Base-by-base conservation (phyloP, 1,284 basidiomycete species). In the Hemileia vastatrix region DNA sequence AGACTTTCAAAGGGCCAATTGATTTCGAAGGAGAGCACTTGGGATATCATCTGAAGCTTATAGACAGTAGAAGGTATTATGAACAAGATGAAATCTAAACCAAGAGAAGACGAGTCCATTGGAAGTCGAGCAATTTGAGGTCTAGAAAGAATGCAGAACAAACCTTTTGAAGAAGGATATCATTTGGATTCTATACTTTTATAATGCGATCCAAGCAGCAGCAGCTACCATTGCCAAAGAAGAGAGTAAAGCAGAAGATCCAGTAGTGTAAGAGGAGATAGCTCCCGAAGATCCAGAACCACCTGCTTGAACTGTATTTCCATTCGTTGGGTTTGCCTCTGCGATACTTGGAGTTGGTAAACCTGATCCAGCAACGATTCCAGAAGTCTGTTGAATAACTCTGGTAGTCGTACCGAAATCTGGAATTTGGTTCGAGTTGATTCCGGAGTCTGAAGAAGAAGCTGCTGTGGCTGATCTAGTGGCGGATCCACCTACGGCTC, bases 281-380 rank as follows among this genome's bases (percentile, higher is more conserved):
- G 15, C 36, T 11, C 9, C 36, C 9, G 36, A 9, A 11, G 36
- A 40, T 40, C 9, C 8, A 40, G 8, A 9, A 11, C 36, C 36
- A 40, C 15, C 15, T 40, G 8, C 9, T 11, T 11, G 36, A 40
- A 15, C 15, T 9, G 36, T 40, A 15, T 40, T 15, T 40, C 36
- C 36, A 40, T 15, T 15, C 9, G 11, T 40, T 40, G 36, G 36
- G 15, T 9, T 40, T 11, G 11, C 36, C 8, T 40, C 48, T 6
- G 65, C 64, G 27, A 61, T 65, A n/a, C 60, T 56, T 3, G 69
- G 69, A 0, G 57, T 50, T 13, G 69, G 69, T 9, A 70, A 44
- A 55, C 49, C 67, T 51, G 65, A 68, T n/a, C 67, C 69, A 23
- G 65, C 67, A 19, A 60, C 55, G 15, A 67, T 56, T 32, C 65